These are phyloP conservation scores for Grifola frondosa DNA, from an alignment of 1,284 basidiomycete species.

Conservation along the genomic window DNA sequence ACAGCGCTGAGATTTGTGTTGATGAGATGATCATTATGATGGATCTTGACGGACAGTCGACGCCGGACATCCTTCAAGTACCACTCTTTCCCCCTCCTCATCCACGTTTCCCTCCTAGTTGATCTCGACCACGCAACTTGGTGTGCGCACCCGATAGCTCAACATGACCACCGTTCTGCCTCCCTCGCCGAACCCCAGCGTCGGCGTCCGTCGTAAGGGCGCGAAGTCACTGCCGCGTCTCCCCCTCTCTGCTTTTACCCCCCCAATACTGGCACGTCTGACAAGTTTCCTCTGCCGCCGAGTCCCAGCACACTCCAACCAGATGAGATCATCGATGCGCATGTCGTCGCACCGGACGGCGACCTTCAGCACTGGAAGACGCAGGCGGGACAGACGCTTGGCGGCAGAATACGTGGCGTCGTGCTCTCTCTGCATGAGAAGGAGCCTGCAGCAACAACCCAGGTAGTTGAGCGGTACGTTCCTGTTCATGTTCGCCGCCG, in stretches of 20 bases:
- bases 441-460: conserved; percentile 36
- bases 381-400: conserved; percentile 47
- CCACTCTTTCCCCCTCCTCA: conserved; percentile 4
- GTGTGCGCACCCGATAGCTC: not conserved
- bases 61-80: conserved; percentile 2
- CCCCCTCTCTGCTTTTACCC: conserved; percentile 70
- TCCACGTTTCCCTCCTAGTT: not conserved
- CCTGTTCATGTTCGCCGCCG: not conserved
- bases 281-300: conserved; percentile 65
- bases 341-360: conserved; percentile 46
- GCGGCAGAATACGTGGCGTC: conserved; percentile 46
- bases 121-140: not conserved
- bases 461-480: conserved; percentile 36
- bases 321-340: conserved; percentile 62
- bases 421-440: conserved; percentile 49
- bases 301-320: conserved; percentile 69
- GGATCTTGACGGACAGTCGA: conserved; percentile 10
- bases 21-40: conserved; percentile 21
- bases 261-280: conserved; percentile 62
- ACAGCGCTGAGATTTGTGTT: conserved; percentile 15
- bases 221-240: conserved; percentile 64
- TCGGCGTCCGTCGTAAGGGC: conserved; percentile 54
- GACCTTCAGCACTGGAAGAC: conserved; percentile 51
- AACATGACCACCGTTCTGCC: conserved; percentile 32
- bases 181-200: conserved; percentile 39